Percentiles rank a stretch among this genome's conserved stretches.
Conservation (phyloP, 495 filamentous ascomycete species). For the Xylaria intraflava region DNA sequence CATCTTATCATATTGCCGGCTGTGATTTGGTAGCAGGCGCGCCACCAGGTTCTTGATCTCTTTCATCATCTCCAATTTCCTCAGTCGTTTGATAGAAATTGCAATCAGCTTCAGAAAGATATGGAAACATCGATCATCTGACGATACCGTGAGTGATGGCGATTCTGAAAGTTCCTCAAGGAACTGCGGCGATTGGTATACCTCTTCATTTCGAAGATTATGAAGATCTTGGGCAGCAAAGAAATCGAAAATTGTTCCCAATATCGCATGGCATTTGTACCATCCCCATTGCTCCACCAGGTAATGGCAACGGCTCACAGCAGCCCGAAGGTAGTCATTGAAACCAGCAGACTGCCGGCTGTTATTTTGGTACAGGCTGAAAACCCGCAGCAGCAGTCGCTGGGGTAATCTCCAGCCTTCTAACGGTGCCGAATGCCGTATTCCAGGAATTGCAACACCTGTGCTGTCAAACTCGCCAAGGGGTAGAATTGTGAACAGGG, state of each 20-base stretch:
- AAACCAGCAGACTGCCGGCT: conserved; percentile 54
- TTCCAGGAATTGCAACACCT: conserved; percentile 54
- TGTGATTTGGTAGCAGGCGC: conserved; percentile 82
- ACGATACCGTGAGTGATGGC: conserved; percentile 53
- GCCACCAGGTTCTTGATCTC: conserved; percentile 71
- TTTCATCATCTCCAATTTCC: conserved; percentile 53
- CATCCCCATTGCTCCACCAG: conserved; percentile 82
- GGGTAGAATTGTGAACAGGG: conserved; percentile 69
- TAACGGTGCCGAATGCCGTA: conserved; percentile 43
- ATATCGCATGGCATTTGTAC: conserved; percentile 68
- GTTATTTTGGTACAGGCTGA: conserved; percentile 58
- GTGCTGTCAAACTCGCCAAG: conserved; percentile 64
- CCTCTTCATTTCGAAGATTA: conserved; percentile 72
- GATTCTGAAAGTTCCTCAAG: conserved; percentile 61
- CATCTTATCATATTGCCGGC: conserved; percentile 80
- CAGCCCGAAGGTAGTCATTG: conserved; percentile 71
- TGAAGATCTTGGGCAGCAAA: conserved; percentile 70
- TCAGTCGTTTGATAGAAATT: conserved; percentile 57
- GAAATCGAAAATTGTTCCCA: conserved; percentile 83
- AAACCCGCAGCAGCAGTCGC: conserved; percentile 54
- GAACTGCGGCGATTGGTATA: conserved; percentile 68
- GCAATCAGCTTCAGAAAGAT: conserved; percentile 85
- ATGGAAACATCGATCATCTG: conserved; percentile 82
- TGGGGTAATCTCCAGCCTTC: conserved; percentile 75
- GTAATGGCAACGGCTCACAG: conserved; percentile 69